Conservation (phyloP, 306 rosid genomes). For the Arachis hypogaea region DNA sequence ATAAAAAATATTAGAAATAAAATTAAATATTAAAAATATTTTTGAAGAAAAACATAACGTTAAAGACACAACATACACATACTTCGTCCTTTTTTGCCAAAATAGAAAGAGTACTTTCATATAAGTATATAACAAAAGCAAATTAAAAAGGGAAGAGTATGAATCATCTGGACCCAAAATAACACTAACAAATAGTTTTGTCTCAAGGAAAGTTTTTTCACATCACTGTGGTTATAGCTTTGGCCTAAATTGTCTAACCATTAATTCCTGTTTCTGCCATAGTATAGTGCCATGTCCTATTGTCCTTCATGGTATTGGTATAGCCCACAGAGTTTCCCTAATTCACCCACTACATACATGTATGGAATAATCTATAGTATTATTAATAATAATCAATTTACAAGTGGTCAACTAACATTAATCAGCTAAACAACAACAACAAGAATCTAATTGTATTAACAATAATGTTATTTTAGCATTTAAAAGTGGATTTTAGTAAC, state of each 20-base stretch:
- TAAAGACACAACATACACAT: too few species aligned
- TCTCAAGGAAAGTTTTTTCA: not conserved
- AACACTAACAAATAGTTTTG: conserved; percentile 7
- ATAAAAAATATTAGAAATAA: too few species aligned
- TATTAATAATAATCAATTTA: conserved; percentile 5
- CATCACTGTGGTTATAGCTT: conserved; percentile 24
- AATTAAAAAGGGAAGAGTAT: not conserved
- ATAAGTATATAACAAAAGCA: not conserved
- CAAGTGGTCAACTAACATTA: conserved; percentile 32
- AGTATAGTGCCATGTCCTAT: not conserved
- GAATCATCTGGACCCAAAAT: not conserved
- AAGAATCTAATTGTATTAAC: conserved; percentile 31
- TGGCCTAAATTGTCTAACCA: conserved; percentile 17
- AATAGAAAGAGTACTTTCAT: not conserved
- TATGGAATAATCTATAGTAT: too few species aligned
- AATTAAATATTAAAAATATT: too few species aligned
- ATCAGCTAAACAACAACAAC: conserved; percentile 28
- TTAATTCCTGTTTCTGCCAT: conserved; percentile 14
- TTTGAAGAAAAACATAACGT: too few species aligned
- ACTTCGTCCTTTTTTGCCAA: not conserved
- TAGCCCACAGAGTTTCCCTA: conserved; percentile 30
- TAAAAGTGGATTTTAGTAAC: too few species aligned
- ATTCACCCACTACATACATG: conserved; percentile 13
- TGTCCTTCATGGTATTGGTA: not conserved
- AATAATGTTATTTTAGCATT: too few species aligned